These are phyloP conservation scores for Omphalotus olearius DNA, from an alignment of 1,284 basidiomycete species.

Conservation along the genomic window DNA sequence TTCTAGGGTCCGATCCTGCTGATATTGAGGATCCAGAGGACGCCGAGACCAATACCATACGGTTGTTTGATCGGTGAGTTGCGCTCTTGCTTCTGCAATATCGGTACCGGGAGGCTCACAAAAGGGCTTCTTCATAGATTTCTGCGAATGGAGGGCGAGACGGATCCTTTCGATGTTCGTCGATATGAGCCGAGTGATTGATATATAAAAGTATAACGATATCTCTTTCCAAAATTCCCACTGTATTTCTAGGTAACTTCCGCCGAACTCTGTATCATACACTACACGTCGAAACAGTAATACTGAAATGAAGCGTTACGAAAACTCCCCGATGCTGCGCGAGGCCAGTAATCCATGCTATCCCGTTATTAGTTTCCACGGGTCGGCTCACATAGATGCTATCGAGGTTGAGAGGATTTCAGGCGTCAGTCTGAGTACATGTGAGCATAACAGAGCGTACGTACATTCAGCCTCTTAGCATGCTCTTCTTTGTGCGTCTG, in stretches of 20 bases:
- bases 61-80: conserved; percentile 31
- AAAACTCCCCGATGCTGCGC: no score
- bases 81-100: not conserved
- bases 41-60: conserved; percentile 35
- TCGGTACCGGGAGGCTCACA: not conserved
- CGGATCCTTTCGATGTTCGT: conserved; percentile 44
- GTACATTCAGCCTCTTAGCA: conserved; percentile 23
- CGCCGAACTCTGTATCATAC: no score
- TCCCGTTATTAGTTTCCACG: not conserved
- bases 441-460: not conserved
- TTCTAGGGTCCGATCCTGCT: conserved; percentile 20
- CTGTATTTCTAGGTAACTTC: no score
- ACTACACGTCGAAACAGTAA: no score
- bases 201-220: not conserved
- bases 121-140: conserved; percentile 29
- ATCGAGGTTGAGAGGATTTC: not conserved
- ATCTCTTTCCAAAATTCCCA: not conserved
- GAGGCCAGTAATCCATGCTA: no score
- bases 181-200: conserved; percentile 13
- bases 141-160: conserved; percentile 42
- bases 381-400: conserved; percentile 8
- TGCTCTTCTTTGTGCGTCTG: conserved; percentile 23
- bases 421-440: no score
- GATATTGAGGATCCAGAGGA: conserved; percentile 33
- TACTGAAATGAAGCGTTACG: no score